A percentile compares a stretch with the other conserved stretches of the same genome.
phyloP scores from a whole-genome alignment of 2,329 filamentous ascomycete genomes.

The Biscogniauxia marginata region DNA sequence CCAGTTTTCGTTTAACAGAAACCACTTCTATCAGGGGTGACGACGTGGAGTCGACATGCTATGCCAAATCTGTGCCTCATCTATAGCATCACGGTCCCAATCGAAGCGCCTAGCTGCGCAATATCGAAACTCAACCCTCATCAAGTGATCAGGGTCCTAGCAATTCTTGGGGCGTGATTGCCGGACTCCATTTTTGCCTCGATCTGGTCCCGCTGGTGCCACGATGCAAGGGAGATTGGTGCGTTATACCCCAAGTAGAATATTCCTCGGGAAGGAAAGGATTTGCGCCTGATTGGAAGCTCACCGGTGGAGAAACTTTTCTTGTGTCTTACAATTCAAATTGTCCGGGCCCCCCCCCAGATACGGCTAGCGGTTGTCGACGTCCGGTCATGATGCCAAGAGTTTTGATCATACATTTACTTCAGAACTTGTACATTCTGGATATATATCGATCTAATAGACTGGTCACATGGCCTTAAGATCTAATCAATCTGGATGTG shows the following conservation, averaged over 20 bases:
- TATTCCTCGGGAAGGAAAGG: background rate
- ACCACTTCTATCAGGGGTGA: background rate
- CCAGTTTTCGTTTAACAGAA: background rate
- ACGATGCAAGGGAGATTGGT: background rate
- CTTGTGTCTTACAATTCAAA: background rate
- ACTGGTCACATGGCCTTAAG: background rate
- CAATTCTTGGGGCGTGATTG: background rate
- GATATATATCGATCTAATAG: background rate
- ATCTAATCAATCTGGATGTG: background rate
- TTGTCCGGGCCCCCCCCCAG: background rate
- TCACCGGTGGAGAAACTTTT: background rate
- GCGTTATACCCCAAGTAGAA: background rate
- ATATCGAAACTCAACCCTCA: background rate
- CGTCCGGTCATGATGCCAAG: background rate
- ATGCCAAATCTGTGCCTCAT: background rate
- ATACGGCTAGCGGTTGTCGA: background rate
- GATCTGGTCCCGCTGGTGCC: no score
- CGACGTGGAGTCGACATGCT: background rate
- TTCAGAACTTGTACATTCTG: background rate
- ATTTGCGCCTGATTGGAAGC: background rate
- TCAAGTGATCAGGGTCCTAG: background rate
- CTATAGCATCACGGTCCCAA: background rate
- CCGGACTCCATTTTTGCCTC: background rate
- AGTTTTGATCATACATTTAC: background rate
- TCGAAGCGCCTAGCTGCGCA: background rate